phyloP scores from a whole-genome alignment of 2,329 filamentous ascomycete species.

The Aspergillus udagawae region DNA sequence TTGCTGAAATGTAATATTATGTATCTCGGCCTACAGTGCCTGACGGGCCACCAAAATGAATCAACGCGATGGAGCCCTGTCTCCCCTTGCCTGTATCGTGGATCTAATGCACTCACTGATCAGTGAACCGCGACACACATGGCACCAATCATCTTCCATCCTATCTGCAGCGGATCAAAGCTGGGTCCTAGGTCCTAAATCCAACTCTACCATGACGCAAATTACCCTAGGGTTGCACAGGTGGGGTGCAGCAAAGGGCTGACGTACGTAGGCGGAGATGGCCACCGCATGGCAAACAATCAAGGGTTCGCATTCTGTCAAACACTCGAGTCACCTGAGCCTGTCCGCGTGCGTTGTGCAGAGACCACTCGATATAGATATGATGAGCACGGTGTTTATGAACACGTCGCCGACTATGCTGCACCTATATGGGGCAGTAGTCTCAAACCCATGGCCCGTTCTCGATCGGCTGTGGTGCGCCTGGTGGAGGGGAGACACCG shows the following conservation, averaged over 20 bases:
- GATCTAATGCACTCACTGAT: slow-evolving; percentile 68
- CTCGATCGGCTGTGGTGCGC: slow-evolving; percentile 71
- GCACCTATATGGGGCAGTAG: slow-evolving; percentile 68
- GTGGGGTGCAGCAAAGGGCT: slow-evolving; percentile 68
- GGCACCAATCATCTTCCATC: slow-evolving; percentile 73
- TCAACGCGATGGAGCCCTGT: too few relatives aligned
- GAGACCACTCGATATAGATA: slow-evolving; percentile 66
- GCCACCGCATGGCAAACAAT: slow-evolving; percentile 61
- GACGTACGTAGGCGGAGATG: slow-evolving; percentile 64
- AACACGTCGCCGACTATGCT: slow-evolving; percentile 68
- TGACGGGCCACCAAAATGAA: too few relatives aligned
- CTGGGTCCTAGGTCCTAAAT: slow-evolving; percentile 61
- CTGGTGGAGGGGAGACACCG: slow-evolving; percentile 54
- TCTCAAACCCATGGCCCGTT: slow-evolving; percentile 66
- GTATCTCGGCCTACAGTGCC: too few relatives aligned
- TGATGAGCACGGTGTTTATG: slow-evolving; percentile 70
- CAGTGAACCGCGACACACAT: slow-evolving; percentile 76
- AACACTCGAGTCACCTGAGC: slow-evolving; percentile 76
- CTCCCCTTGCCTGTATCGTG: slow-evolving; percentile 4
- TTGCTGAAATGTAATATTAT: too few relatives aligned
- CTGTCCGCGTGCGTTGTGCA: slow-evolving; percentile 79
- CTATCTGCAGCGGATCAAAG: slow-evolving; percentile 71
- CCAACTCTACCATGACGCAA: slow-evolving; percentile 55
- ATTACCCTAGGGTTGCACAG: slow-evolving; percentile 66
- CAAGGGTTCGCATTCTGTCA: slow-evolving; percentile 69